phyloP scores from a whole-genome alignment of 768 basidiomycete genomes.

The Agrocybe chaxingu region DNA sequence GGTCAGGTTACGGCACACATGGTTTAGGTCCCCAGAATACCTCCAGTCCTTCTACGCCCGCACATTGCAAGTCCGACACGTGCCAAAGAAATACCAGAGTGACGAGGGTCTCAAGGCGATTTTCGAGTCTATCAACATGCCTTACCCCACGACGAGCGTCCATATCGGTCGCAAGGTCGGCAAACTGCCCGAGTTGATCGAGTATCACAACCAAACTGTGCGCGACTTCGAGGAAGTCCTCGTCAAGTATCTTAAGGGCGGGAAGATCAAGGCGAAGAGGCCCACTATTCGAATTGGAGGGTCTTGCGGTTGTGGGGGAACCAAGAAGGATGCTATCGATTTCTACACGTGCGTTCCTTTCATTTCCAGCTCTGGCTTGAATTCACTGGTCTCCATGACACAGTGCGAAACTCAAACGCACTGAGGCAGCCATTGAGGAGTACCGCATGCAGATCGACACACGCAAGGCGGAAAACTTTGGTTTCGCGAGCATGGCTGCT shows the following conservation, averaged over 20 bases:
- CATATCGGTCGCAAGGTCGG: constrained; percentile 89
- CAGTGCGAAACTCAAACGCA: constrained; percentile 55
- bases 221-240: constrained; percentile 85
- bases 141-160: constrained; percentile 89
- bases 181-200: constrained; percentile 84
- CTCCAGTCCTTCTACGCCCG: constrained; percentile 89
- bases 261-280: constrained; percentile 72
- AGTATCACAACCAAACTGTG: constrained; percentile 93
- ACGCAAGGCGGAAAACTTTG: constrained; percentile 84
- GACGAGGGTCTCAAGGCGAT: constrained; percentile 82
- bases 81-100: constrained; percentile 76
- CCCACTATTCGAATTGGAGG: constrained; percentile 82
- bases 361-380: background rate
- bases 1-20: constrained; percentile 73
- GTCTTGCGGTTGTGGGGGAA: constrained; percentile 78
- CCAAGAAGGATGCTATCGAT: constrained; percentile 88
- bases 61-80: constrained; percentile 78
- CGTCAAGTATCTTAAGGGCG: constrained; percentile 86
- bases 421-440: constrained; percentile 71
- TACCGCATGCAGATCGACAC: constrained; percentile 69
- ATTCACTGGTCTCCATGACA: constrained; percentile 6
- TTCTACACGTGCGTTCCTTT: constrained; percentile 72
- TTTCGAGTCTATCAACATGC: constrained; percentile 71
- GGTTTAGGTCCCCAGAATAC: constrained; percentile 92
- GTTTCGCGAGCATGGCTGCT: constrained; percentile 88